These are phyloP conservation scores for Salix caprea DNA, from an alignment of 345 rosid species.

Conservation along the genomic window DNA sequence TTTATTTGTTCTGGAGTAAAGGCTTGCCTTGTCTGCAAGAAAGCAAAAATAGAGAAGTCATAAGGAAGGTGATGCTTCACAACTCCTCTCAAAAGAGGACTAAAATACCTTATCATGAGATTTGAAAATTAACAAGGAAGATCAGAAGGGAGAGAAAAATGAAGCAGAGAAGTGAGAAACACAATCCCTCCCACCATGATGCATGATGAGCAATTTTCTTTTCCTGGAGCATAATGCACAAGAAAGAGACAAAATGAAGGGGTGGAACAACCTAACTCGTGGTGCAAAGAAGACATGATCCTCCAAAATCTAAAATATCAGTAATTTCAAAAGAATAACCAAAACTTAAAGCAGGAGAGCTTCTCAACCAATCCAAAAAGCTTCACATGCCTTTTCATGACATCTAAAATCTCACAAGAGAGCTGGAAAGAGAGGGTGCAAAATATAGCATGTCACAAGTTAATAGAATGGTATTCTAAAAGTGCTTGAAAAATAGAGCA, in stretches of 20 bases:
- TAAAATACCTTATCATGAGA: not conserved
- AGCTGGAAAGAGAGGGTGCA: no score
- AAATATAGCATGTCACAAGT: not conserved
- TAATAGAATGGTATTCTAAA: not conserved
- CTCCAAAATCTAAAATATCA: no score
- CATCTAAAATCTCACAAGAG: no score
- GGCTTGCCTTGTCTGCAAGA: slow-evolving; percentile 62
- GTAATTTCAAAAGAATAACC: no score
- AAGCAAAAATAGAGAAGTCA: not conserved
- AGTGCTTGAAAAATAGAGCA: not conserved
- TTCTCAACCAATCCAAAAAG: no score
- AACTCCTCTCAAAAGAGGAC: not conserved
- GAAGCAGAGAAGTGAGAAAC: not conserved
- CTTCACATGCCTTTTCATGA: no score
- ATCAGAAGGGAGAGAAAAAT: not conserved
- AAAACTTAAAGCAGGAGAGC: no score
- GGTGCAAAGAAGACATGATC: not conserved
- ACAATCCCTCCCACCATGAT: not conserved
- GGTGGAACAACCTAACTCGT: not conserved
- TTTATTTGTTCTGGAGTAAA: slow-evolving; percentile 76
- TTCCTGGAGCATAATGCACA: not conserved
- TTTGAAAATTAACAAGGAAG: not conserved
- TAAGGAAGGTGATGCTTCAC: not conserved
- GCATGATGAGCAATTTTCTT: not conserved
- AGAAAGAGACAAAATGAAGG: not conserved